phyloP scores from a whole-genome alignment of 352 stramenopile species.

The Phytophthora foliorum region DNA sequence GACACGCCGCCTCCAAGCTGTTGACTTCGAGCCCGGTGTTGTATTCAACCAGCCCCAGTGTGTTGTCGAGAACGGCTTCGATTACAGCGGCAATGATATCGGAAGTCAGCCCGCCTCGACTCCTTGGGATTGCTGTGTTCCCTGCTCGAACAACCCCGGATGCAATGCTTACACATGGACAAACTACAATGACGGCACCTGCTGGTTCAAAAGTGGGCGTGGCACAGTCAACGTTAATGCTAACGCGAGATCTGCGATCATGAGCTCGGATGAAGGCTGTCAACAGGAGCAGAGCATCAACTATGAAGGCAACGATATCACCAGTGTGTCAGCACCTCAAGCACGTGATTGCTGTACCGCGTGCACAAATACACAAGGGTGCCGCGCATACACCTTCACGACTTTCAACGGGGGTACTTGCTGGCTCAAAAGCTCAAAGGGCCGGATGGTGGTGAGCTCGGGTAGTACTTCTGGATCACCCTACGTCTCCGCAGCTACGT shows the following conservation, averaged over 20 bases:
- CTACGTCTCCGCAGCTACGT: constrained; percentile 22
- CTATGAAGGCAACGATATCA: constrained; percentile 31
- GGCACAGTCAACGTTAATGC: constrained; percentile 28
- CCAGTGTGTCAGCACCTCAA: constrained; percentile 15
- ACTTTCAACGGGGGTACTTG: constrained; percentile 35
- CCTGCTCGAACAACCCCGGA: constrained; percentile 16
- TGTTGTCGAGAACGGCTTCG: constrained; percentile 33
- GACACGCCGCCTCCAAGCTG: constrained; percentile 12
- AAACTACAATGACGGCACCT: constrained; percentile 52
- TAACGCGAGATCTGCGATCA: constrained; percentile 31
- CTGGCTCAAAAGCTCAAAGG: constrained; percentile 45
- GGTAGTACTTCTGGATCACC: constrained; percentile 23
- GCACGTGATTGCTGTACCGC: constrained; percentile 25
- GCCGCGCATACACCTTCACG: constrained; percentile 49
- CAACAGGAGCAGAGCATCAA: constrained; percentile 25
- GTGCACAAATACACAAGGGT: constrained; percentile 26
- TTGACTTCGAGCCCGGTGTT: constrained; percentile 29
- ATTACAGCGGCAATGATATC: constrained; percentile 50
- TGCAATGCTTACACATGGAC: constrained; percentile 65
- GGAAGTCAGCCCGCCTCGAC: constrained; percentile 16
- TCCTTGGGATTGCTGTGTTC: constrained; percentile 34
- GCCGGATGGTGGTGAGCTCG: constrained; percentile 19
- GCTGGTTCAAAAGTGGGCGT: constrained; percentile 35
- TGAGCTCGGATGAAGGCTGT: constrained; percentile 2
- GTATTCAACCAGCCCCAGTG: constrained; percentile 29